Evolutionary conservation across 768 basidiomycete genomes (phyloP).

Genomic region (Gloeophyllum trabeum): DNA sequence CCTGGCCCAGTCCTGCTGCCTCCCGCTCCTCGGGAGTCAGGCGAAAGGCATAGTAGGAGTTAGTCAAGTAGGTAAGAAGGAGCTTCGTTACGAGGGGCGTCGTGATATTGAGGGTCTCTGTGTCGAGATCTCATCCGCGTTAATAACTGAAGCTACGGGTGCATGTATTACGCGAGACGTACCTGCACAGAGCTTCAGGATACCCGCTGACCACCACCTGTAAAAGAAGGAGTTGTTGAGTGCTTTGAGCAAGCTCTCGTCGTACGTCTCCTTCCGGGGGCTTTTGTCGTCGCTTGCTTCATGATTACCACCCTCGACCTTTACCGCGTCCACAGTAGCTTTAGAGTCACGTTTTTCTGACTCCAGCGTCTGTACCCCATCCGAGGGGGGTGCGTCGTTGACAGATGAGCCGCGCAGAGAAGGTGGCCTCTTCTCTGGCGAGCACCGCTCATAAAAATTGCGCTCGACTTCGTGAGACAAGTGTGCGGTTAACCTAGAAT

Average conservation of each 20-base stretch:
- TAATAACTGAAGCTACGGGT: not conserved
- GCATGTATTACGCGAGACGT: not conserved
- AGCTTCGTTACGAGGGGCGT: conserved; percentile 49
- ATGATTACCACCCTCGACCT: not conserved
- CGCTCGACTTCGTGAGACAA: conserved; percentile 31
- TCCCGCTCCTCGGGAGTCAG: conserved; percentile 25
- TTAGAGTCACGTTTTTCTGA: no score
- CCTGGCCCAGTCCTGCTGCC: conserved; percentile 20
- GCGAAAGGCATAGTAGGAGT: conserved; percentile 31
- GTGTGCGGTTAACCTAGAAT: conserved; percentile 20
- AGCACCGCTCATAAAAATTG: conserved; percentile 38
- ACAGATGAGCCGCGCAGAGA: conserved; percentile 5
- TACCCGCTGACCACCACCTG: conserved; percentile 34
- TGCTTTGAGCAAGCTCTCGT: conserved; percentile 38
- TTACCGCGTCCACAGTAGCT: not conserved
- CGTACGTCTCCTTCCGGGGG: conserved; percentile 16
- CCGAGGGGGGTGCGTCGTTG: not conserved
- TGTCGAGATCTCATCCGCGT: not conserved
- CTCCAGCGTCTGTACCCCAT: no score
- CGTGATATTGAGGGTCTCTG: conserved; percentile 38
- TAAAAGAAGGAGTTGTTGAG: conserved; percentile 33
- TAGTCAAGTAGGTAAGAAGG: conserved; percentile 45
- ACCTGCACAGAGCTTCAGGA: conserved; percentile 33
- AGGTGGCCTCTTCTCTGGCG: conserved; percentile 33
- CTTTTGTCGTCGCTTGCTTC: not conserved